Conservation (phyloP, 2,329 filamentous ascomycete genomes). For the Dendrostoma leiphaemia region DNA sequence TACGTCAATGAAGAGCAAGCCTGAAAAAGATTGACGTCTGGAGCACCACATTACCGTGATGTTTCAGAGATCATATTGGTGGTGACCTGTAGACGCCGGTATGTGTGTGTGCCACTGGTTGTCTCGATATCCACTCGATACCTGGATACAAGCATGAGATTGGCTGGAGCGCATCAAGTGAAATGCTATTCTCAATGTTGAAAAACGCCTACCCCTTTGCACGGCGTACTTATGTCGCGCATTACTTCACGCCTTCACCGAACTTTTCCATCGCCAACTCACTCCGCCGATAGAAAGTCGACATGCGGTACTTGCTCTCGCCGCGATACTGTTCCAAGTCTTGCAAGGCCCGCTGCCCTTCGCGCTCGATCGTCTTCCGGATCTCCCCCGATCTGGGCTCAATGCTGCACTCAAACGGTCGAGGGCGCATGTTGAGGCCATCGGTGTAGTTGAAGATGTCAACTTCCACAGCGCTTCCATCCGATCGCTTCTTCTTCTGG, state of each 20-base stretch:
- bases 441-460: slow-evolving; percentile 58
- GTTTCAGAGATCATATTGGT: too few relatives aligned
- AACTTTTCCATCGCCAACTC: slow-evolving; percentile 31
- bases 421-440: slow-evolving; percentile 57
- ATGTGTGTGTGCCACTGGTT: too few relatives aligned
- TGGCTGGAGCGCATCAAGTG: too few relatives aligned
- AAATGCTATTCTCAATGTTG: too few relatives aligned
- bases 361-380: slow-evolving; percentile 46
- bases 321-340: slow-evolving; percentile 52
- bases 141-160: too few relatives aligned
- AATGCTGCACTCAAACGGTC: slow-evolving; percentile 53
- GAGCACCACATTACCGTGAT: too few relatives aligned
- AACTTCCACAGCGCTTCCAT: slow-evolving; percentile 47
- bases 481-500: slow-evolving; percentile 32
- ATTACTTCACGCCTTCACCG: slow-evolving; percentile 21
- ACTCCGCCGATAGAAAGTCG: slow-evolving; percentile 44
- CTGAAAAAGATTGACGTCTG: too few relatives aligned
- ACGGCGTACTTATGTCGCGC: too few relatives aligned
- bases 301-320: slow-evolving; percentile 57
- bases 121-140: too few relatives aligned
- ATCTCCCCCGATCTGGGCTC: slow-evolving; percentile 48
- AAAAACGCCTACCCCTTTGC: too few relatives aligned
- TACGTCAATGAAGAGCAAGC: too few relatives aligned
- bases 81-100: too few relatives aligned
- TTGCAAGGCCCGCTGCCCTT: slow-evolving; percentile 49